Base-by-base conservation (phyloP, 2,329 filamentous ascomycete species). In the Elsinoe perseae region DNA sequence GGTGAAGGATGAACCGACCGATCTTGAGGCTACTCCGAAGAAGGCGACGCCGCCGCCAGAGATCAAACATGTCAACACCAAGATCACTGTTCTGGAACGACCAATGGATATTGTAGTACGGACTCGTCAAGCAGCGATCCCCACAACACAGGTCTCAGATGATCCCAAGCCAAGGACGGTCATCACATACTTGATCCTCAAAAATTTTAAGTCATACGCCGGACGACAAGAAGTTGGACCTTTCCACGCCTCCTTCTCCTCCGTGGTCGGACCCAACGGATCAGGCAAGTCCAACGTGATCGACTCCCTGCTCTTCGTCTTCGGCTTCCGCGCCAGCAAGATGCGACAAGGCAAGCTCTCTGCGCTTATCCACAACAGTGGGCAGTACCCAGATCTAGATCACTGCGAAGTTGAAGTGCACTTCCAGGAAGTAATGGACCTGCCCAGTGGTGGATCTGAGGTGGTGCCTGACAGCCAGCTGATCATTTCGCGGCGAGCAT, bases 311-410 rank as follows among this genome's bases (percentile, higher is more conserved):
- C 81, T 98, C 0, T 98, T 98, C 66, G 93, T 98, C n/a, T 98
- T 98, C 68, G 93, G 95, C 55, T 98, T 98, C 75, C 85, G 93
- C 59, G 93, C 93, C 40, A 97, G 92, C 78, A 98, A 98, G 74
- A 98, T 98, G 93, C 82, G 93, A 66, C 93, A 98, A 71, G 93
- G 93, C 66, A 98, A 98, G 74, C 90, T 98, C 48, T 98, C 93
- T 1, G 93, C 93, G 3, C 76, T 98, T 50, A 98, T 98, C 63
- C 93, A 98, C 74, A 98, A 97, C 70, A 97, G 93, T 10, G 91
- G 90, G 0, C 82, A 87, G 56, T 83, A 87, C 63, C 90, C 90
- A 0, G 81, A 96, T 64, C 74, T 98, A 18, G 88, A 95, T 48
- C 84, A 85, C 66, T 98, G 93, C 68, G 95, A 98, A 70, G 93